Evolutionary conservation across 768 basidiomycete species (phyloP), one percentile per base, ranked within the genome.

Genomic region (Amanita jacksonii): DNA sequence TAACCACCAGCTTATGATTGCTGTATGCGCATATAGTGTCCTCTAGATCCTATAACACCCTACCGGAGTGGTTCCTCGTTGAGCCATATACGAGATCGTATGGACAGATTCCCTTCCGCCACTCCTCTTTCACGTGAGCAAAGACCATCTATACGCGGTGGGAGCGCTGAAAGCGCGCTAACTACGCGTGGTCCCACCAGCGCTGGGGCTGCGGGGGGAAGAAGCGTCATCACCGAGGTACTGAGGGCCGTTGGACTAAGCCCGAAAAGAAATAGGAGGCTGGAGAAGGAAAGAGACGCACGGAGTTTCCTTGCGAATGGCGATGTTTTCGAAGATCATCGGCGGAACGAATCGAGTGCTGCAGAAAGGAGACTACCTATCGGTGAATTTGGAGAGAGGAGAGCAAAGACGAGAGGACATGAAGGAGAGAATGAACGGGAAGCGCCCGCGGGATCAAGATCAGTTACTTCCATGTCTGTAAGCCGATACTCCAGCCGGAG

Each of bases 241-340:
- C 54, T 88, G 46, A 69, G 79, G 38, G 81, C 84, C 0, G 83
- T 85, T 0, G 86, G 85, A 8, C 63, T 87, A 45, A 70, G 68
- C 23, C 54, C 69, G 56, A 60, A 58, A 60, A 37, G 55, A 52
- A 51, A 55, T 43, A 38, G 60, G 52, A 48, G 38, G 38, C 19
- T 34, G 5, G 52, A 38, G 33, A 28, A 43, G 46, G 48, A 18
- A 31, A 31, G 47, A 28, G 43, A 38, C 47, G 39, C 33, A 41
- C 12, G 45, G 16, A 16, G 27, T 25, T 20, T 19, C 19, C 30
- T 34, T 8, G 35, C 25, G 23, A 47, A 44, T 28, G 39, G 33
- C 3, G 60, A 63, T 42, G 48, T 61, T 25, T 64, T 59, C 48
- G 51, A 47, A 43, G 60, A 47, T 44, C 55, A 46, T 43, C 57